phyloP scores from a whole-genome alignment of 208 protist species.

The Crithidia expoeki region DNA sequence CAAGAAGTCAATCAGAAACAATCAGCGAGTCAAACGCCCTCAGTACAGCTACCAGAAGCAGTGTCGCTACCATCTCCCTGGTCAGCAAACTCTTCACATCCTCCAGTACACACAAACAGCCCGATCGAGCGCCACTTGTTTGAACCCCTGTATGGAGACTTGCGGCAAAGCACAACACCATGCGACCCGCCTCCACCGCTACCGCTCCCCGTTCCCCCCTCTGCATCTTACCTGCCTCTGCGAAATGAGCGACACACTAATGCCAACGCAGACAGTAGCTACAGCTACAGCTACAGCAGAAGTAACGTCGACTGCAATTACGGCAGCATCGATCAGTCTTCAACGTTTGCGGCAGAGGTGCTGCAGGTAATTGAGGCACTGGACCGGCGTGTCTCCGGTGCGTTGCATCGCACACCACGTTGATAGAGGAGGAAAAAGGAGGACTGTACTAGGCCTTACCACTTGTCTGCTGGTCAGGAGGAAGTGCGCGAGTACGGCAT shows the following conservation, averaged over 20 bases:
- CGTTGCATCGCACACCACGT: constrained; percentile 45
- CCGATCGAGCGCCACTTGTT: background rate
- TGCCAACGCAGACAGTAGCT: background rate
- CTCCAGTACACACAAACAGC: background rate
- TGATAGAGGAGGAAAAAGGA: background rate
- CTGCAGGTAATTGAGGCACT: constrained; percentile 83
- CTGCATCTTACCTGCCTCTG: background rate
- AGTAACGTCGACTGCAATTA: too few species aligned
- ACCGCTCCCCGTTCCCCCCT: background rate
- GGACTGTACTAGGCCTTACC: too few species aligned
- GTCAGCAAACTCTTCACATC: background rate
- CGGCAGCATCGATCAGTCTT: constrained; percentile 12
- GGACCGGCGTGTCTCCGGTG: constrained; percentile 72
- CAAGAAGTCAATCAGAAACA: too few species aligned
- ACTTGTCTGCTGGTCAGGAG: too few species aligned
- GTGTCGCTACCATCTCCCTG: background rate
- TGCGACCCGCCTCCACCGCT: background rate
- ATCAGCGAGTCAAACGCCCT: background rate
- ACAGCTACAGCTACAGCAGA: background rate
- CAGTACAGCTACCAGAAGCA: background rate
- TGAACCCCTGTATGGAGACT: constrained; percentile 5
- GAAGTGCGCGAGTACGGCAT: too few species aligned
- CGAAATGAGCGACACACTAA: background rate
- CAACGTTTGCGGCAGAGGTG: constrained; percentile 72
- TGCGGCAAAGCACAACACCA: background rate